A percentile compares a stretch with the other conserved stretches of the same genome.
Conservation (phyloP, 768 basidiomycete genomes). For the Peribolospora baueri region DNA sequence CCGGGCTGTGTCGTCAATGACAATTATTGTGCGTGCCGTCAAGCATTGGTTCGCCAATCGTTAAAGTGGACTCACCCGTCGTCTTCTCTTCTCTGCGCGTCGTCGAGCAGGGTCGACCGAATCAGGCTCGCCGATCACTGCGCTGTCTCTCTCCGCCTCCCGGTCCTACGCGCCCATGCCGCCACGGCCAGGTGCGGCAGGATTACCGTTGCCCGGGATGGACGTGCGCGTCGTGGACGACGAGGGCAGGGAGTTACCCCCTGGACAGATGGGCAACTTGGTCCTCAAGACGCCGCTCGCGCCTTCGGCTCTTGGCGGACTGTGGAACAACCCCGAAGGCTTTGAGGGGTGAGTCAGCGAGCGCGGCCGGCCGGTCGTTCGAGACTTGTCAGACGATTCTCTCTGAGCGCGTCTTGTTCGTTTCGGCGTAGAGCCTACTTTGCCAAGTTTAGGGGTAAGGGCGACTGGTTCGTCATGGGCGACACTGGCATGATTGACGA, state of each 20-base stretch:
- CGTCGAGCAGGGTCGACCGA: neutral
- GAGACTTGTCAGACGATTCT: neutral
- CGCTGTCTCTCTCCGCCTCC: neutral
- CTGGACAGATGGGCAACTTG: conserved; percentile 1
- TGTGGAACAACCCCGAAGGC: neutral
- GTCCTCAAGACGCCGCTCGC: neutral
- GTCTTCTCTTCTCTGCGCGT: too few species aligned
- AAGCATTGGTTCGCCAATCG: neutral
- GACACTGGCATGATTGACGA: neutral
- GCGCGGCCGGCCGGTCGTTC: too few species aligned
- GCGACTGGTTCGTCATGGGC: neutral
- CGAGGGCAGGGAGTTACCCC: neutral
- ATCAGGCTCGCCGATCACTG: conserved; percentile 1
- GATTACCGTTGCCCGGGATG: conserved; percentile 1
- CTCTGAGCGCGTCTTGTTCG: neutral
- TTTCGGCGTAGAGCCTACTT: neutral
- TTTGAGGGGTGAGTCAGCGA: neutral
- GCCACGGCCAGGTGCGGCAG: neutral
- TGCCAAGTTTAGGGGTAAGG: neutral
- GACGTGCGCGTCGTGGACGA: conserved; percentile 2
- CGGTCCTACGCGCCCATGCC: neutral
- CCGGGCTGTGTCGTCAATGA: neutral
- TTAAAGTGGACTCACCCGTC: neutral
- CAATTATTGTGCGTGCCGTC: neutral
- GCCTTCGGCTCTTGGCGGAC: neutral